These are phyloP conservation scores for Fusarium sulawesiense DNA, from an alignment of 2,329 filamentous ascomycete species.

Conservation along the genomic window DNA sequence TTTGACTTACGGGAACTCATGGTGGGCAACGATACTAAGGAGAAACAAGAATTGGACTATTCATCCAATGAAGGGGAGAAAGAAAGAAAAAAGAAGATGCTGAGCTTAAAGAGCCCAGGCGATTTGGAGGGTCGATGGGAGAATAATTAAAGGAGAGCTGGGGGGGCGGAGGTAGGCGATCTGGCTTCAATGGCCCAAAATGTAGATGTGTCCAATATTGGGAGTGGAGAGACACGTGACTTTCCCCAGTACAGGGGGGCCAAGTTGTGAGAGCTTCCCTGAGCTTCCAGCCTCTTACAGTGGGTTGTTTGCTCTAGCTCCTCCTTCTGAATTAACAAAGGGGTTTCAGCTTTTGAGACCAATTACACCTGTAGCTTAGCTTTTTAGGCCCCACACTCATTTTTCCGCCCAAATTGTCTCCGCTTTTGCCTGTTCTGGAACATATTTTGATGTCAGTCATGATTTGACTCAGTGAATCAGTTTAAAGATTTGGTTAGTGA, in stretches of 20 bases:
- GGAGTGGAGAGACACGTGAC: slow-evolving; percentile 52
- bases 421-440: slow-evolving; percentile 31
- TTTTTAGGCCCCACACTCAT: slow-evolving; percentile 24
- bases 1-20: slow-evolving; percentile 67
- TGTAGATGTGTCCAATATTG: slow-evolving; percentile 60
- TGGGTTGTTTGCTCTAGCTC: not conserved
- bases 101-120: slow-evolving; percentile 55
- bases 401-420: slow-evolving; percentile 35
- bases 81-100: slow-evolving; percentile 50
- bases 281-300: slow-evolving; percentile 30
- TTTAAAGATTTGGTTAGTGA: not conserved
- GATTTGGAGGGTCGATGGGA: slow-evolving; percentile 49
- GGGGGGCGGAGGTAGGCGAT: slow-evolving; percentile 54
- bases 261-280: slow-evolving; percentile 21
- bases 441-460: slow-evolving; percentile 16
- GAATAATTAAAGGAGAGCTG: slow-evolving; percentile 52
- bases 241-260: slow-evolving; percentile 24
- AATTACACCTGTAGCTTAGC: slow-evolving; percentile 19
- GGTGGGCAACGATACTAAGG: slow-evolving; percentile 55
- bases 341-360: slow-evolving; percentile 30
- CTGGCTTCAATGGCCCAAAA: slow-evolving; percentile 58
- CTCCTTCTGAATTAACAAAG: slow-evolving; percentile 25
- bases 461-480: slow-evolving; percentile 9
- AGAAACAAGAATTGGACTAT: slow-evolving; percentile 54
- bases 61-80: slow-evolving; percentile 54